Evolutionary conservation across 108 stramenopile genomes (phyloP).

Genomic region (Asterionellopsis glacialis): DNA sequence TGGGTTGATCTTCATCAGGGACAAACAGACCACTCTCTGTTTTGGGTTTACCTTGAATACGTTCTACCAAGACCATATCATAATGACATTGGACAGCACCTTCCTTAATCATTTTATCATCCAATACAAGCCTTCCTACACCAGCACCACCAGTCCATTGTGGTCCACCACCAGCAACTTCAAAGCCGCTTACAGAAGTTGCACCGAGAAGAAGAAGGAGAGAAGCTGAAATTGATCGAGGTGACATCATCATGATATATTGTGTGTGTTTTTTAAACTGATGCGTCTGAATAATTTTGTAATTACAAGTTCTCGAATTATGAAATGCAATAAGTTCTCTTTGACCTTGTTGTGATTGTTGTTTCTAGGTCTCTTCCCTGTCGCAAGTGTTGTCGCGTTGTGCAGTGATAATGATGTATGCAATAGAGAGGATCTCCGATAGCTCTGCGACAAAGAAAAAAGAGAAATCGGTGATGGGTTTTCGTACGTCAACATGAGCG

Average conservation of each 20-base stretch:
- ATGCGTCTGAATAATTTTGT: no score
- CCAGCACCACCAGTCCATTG: slow-evolving; percentile 67
- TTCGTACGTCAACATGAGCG: no score
- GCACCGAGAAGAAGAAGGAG: slow-evolving; percentile 10
- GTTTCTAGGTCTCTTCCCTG: no score
- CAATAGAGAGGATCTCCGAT: no score
- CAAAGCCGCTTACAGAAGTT: background rate
- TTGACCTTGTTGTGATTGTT: no score
- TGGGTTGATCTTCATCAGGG: slow-evolving; percentile 79
- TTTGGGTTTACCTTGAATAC: slow-evolving; percentile 63
- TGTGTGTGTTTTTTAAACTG: background rate
- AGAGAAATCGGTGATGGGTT: no score
- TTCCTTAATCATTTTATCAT: slow-evolving; percentile 28
- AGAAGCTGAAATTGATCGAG: background rate
- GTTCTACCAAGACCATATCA: slow-evolving; percentile 88
- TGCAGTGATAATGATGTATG: no score
- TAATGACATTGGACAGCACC: slow-evolving; percentile 53
- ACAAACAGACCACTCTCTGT: slow-evolving; percentile 70
- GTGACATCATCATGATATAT: background rate
- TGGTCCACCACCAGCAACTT: no score
- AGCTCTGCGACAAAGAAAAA: no score
- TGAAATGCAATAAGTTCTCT: no score
- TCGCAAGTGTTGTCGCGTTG: no score
- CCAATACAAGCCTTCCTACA: slow-evolving; percentile 60
- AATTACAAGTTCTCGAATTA: no score